Conservation (phyloP, 805 yeast species). For the Hanseniaspora mollemarum region DNA sequence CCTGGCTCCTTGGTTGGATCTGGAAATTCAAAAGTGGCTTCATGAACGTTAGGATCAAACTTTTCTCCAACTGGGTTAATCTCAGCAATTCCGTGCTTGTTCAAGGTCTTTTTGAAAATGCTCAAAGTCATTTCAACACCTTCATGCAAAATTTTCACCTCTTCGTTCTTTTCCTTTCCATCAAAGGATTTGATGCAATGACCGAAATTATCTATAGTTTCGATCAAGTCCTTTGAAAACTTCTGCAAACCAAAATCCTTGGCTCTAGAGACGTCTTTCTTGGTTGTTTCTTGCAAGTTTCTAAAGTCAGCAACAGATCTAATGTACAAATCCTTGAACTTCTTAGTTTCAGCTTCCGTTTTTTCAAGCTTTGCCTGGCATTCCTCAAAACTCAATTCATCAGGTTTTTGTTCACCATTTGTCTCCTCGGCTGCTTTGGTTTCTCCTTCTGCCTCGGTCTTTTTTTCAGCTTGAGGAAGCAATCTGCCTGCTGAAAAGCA, state of each 20-base stretch:
- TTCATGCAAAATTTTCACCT: conserved; percentile 63
- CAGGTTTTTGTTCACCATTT: too few relatives aligned
- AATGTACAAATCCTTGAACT: conserved; percentile 68
- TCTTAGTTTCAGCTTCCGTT: conserved; percentile 65
- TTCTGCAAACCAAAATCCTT: conserved; percentile 84
- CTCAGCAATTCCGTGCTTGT: conserved; percentile 67
- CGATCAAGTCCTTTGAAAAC: conserved; percentile 80
- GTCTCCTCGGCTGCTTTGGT: conserved; percentile 18
- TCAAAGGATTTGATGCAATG: conserved; percentile 73
- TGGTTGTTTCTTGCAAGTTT: conserved; percentile 80
- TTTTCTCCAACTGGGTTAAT: conserved; percentile 72
- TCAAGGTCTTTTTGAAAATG: conserved; percentile 72
- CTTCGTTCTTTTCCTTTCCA: conserved; percentile 45
- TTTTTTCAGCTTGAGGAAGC: conserved; percentile 24
- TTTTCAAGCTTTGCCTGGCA: conserved; percentile 43
- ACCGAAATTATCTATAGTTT: conserved; percentile 80
- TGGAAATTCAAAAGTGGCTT: conserved; percentile 81
- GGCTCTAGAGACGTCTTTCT: conserved; percentile 75
- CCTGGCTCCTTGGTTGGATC: conserved; percentile 85
- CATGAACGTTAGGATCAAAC: conserved; percentile 86
- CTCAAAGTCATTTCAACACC: conserved; percentile 86
- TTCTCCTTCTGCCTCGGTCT: conserved; percentile 18
- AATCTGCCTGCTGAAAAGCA: conserved; percentile 19
- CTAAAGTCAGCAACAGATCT: conserved; percentile 87
- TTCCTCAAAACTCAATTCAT: conserved; percentile 30